Percentiles rank a stretch among this genome's conserved stretches.
These are phyloP conservation scores for Groenewaldozyma tartarivorans DNA, from an alignment of 805 yeast species.

Conservation along the genomic window DNA sequence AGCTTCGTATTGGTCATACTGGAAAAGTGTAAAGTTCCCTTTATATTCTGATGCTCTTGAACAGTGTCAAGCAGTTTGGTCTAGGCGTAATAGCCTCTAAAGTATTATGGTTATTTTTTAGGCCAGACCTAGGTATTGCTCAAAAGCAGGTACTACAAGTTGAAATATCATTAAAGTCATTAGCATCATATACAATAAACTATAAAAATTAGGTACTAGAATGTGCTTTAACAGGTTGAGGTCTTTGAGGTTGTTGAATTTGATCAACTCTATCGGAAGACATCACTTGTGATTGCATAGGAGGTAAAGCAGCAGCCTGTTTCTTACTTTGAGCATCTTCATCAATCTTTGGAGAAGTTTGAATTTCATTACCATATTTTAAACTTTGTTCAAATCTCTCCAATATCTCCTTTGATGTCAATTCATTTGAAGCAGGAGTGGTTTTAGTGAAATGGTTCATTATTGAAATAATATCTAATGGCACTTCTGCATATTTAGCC, in stretches of 20 bases:
- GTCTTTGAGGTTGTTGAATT: not conserved
- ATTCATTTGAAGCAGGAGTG: slow-evolving; percentile 33
- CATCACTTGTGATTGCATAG: not conserved
- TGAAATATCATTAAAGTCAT: too few species aligned
- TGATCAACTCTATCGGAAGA: not conserved
- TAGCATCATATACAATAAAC: too few species aligned
- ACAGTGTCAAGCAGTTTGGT: too few species aligned
- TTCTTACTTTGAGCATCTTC: not conserved
- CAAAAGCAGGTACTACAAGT: too few species aligned
- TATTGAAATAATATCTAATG: slow-evolving; percentile 48
- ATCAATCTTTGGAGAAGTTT: not conserved
- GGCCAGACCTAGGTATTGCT: too few species aligned
- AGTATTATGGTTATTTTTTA: too few species aligned
- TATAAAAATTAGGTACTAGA: too few species aligned
- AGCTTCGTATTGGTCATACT: too few species aligned
- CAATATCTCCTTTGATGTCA: slow-evolving; percentile 21
- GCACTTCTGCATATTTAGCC: slow-evolving; percentile 70
- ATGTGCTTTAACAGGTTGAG: not conserved
- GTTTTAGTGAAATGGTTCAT: slow-evolving; percentile 2
- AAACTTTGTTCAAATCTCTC: slow-evolving; percentile 15
- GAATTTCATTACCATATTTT: slow-evolving; percentile 3
- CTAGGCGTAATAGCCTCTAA: too few species aligned
- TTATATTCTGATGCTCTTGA: too few species aligned
- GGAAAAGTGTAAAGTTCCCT: too few species aligned
- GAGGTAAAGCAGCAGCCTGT: not conserved